phyloP scores from a whole-genome alignment of 2,329 filamentous ascomycete genomes.

The Blumeria graminis region DNA sequence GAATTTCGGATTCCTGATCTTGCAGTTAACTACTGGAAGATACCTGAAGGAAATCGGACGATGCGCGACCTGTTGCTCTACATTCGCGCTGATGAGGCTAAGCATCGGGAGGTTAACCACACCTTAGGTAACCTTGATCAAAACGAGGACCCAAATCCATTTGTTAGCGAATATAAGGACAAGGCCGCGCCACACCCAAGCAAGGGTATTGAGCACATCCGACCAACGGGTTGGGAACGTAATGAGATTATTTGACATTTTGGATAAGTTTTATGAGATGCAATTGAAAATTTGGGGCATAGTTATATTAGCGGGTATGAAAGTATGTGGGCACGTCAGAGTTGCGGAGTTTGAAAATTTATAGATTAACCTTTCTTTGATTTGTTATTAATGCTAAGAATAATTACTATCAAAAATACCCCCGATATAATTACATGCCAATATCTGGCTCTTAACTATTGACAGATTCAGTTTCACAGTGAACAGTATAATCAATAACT shows the following conservation, averaged over 20 bases:
- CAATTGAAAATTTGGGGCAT: too few species aligned
- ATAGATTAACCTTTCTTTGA: too few species aligned
- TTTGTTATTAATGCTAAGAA: too few species aligned
- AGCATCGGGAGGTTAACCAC: slow-evolving; percentile 85
- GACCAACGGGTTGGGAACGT: slow-evolving; percentile 59
- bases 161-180: slow-evolving; percentile 61
- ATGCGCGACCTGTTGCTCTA: slow-evolving; percentile 80
- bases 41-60: slow-evolving; percentile 58
- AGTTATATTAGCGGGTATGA: too few species aligned
- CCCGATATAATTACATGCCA: too few species aligned
- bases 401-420: too few species aligned
- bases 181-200: slow-evolving; percentile 39
- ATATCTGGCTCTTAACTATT: too few species aligned
- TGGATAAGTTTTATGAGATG: too few species aligned
- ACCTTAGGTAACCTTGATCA: slow-evolving; percentile 79
- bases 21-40: slow-evolving; percentile 78
- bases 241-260: slow-evolving; percentile 39
- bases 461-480: too few species aligned
- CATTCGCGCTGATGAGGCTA: slow-evolving; percentile 71
- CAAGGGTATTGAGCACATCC: slow-evolving; percentile 36
- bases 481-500: too few species aligned
- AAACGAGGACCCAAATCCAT: slow-evolving; percentile 75
- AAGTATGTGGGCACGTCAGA: too few species aligned
- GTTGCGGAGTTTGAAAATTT: too few species aligned
- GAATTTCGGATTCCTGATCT: slow-evolving; percentile 65